phyloP scores from a whole-genome alignment of 2,329 filamentous ascomycete species.

The Botrytis hyacinthi region DNA sequence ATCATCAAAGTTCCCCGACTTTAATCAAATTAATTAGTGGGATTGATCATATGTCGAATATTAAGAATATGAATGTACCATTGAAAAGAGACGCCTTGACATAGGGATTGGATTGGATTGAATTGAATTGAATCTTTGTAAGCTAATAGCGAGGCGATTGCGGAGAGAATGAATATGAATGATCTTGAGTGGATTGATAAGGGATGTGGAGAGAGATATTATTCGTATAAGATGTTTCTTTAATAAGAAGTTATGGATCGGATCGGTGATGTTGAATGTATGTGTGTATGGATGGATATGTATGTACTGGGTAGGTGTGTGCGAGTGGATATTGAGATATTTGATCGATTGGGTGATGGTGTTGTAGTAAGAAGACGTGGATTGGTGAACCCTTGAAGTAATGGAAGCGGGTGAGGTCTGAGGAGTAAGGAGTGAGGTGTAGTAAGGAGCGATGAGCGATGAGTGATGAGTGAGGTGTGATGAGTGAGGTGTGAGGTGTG shows the following conservation, averaged over 20 bases:
- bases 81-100: conserved; percentile 32
- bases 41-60: background rate
- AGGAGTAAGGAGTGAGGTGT: background rate
- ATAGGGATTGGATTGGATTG: conserved; percentile 16
- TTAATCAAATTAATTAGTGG: conserved; percentile 8
- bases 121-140: background rate
- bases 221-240: background rate
- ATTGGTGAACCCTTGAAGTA: background rate
- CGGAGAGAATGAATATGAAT: background rate
- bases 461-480: background rate
- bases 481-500: background rate
- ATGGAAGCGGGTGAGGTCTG: background rate
- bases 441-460: background rate
- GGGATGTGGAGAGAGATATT: background rate
- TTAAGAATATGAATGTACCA: conserved; percentile 27
- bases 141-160: background rate
- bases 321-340: background rate
- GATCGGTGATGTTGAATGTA: background rate
- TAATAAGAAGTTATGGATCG: background rate
- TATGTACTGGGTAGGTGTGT: background rate
- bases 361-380: background rate
- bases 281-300: background rate
- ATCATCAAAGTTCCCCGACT: conserved; percentile 37
- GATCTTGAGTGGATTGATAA: background rate
- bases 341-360: background rate